Percentiles rank a stretch among this genome's conserved stretches.
phyloP scores from a whole-genome alignment of 2,329 filamentous ascomycete species.

The Trichoderma sp. region DNA sequence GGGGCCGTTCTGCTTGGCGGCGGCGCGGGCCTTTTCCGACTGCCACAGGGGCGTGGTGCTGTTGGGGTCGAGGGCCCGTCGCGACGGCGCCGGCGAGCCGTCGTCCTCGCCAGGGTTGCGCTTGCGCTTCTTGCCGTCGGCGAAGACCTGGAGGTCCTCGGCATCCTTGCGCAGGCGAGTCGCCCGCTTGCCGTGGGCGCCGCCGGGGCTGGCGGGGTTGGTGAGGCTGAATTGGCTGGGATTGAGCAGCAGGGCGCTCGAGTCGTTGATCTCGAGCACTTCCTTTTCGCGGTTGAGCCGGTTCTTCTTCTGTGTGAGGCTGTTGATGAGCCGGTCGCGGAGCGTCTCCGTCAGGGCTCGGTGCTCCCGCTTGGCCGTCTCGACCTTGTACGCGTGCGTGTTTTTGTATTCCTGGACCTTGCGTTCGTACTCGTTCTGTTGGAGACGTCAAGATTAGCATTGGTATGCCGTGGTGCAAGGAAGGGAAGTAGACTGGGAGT shows the following conservation, averaged over 20 bases:
- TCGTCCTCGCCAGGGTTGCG: conserved; percentile 63
- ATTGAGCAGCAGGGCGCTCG: conserved; percentile 65
- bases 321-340: conserved; percentile 68
- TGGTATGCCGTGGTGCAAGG: conserved; percentile 1
- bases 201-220: conserved; percentile 65
- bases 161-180: conserved; percentile 63
- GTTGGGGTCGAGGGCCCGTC: conserved; percentile 58
- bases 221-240: conserved; percentile 69
- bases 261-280: conserved; percentile 67
- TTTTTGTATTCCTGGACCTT: conserved; percentile 62
- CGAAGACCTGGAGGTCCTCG: conserved; percentile 59
- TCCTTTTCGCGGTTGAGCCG: conserved; percentile 68
- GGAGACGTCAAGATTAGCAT: background rate
- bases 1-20: conserved; percentile 59
- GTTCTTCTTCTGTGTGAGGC: conserved; percentile 65
- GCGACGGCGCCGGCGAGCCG: conserved; percentile 62
- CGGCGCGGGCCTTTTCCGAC: conserved; percentile 58
- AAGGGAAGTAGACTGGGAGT: too few relatives aligned
- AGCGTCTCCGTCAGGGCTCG: conserved; percentile 61
- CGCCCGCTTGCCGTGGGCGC: conserved; percentile 63
- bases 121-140: conserved; percentile 65
- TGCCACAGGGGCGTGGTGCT: conserved; percentile 65
- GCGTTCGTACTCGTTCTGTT: conserved; percentile 64
- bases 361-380: conserved; percentile 65
- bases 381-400: conserved; percentile 62